phyloP scores from a whole-genome alignment of 768 basidiomycete genomes.

The Favolaschia claudopus region DNA sequence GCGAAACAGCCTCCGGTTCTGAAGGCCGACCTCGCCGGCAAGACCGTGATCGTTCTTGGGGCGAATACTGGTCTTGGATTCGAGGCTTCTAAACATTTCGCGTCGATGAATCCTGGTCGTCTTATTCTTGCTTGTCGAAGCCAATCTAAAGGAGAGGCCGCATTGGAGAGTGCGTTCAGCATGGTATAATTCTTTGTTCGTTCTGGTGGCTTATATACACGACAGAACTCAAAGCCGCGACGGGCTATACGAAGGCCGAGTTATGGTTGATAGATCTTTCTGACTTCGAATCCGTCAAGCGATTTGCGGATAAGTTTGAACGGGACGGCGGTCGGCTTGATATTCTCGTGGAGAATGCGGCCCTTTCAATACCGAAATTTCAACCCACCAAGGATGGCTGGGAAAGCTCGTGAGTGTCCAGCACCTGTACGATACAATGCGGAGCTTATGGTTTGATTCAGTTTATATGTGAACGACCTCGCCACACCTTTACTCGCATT shows the following conservation, averaged over 20 bases:
- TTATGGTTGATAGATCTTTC: slow-evolving; percentile 50
- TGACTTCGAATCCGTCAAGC: slow-evolving; percentile 48
- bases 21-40: slow-evolving; percentile 48
- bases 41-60: slow-evolving; percentile 56
- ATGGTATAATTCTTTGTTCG: background rate
- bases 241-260: slow-evolving; percentile 44
- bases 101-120: slow-evolving; percentile 48
- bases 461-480: no score
- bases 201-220: background rate
- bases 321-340: no score
- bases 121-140: slow-evolving; percentile 50
- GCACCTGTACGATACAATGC: no score
- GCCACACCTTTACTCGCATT: slow-evolving; percentile 42
- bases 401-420: slow-evolving; percentile 48
- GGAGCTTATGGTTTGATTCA: no score
- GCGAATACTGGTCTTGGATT: slow-evolving; percentile 62
- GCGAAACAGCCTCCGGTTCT: slow-evolving; percentile 35
- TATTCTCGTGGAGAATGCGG: slow-evolving; percentile 56
- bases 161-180: slow-evolving; percentile 42
- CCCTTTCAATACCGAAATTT: slow-evolving; percentile 19
- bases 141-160: slow-evolving; percentile 42
- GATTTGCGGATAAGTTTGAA: slow-evolving; percentile 46
- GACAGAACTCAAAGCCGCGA: slow-evolving; percentile 40
- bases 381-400: slow-evolving; percentile 49
- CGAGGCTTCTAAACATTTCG: slow-evolving; percentile 55